These are phyloP conservation scores for Plantago major DNA, from an alignment of 257 asterid species.

Conservation along the genomic window DNA sequence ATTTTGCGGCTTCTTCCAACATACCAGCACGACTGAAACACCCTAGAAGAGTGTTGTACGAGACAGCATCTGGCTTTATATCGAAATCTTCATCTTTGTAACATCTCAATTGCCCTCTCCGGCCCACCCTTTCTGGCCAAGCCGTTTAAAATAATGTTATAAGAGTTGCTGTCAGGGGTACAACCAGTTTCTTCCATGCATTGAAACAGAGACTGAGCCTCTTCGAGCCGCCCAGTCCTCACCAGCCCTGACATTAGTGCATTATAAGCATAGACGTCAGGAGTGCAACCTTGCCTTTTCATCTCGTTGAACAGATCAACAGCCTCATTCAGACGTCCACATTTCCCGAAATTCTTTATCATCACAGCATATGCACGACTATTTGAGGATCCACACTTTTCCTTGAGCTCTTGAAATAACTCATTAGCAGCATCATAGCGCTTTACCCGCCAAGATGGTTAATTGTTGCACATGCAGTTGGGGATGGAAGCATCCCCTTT, in stretches of 20 bases:
- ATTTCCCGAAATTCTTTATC: conserved; percentile 54
- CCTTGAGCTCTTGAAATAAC: conserved; percentile 50
- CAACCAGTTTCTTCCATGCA: conserved; percentile 47
- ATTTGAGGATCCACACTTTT: conserved; percentile 50
- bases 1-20: conserved; percentile 58
- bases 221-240: conserved; percentile 44
- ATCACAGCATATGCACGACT: conserved; percentile 61
- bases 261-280: conserved; percentile 55
- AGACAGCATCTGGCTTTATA: conserved; percentile 49
- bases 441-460: conserved; percentile 67
- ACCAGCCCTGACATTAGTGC: conserved; percentile 66
- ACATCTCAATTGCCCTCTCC: conserved; percentile 43
- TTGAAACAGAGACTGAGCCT: conserved; percentile 46
- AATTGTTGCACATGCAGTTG: conserved; percentile 96
- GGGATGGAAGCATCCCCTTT: conserved; percentile 89
- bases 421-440: conserved; percentile 75
- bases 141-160: conserved; percentile 49
- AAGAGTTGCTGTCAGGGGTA: conserved; percentile 44
- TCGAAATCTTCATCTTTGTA: conserved; percentile 40
- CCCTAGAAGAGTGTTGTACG: conserved; percentile 52
- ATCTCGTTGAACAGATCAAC: conserved; percentile 50
- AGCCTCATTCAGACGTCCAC: conserved; percentile 48
- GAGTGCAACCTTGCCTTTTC: conserved; percentile 42
- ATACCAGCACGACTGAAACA: conserved; percentile 55
- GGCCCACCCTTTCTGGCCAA: conserved; percentile 48